Evolutionary conservation across 441 rosid genomes (phyloP).

Genomic region (Dalechampia spathulata): DNA sequence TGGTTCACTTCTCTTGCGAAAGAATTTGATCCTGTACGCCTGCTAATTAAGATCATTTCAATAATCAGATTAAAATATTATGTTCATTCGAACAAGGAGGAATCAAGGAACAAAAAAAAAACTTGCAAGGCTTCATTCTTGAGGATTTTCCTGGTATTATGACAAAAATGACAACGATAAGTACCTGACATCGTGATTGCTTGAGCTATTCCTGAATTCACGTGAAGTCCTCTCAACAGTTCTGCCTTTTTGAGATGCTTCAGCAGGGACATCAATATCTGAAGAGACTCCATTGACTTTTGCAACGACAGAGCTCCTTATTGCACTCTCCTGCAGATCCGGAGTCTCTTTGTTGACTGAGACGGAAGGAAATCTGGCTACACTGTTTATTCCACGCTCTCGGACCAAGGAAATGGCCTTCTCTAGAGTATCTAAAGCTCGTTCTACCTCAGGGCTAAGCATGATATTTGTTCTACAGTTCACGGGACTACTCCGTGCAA

Average conservation of each 20-base stretch:
- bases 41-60: conserved; percentile 19
- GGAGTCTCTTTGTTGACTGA: conserved; percentile 23
- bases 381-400: conserved; percentile 31
- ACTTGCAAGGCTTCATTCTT: neutral
- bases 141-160: neutral
- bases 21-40: conserved; percentile 44
- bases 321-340: conserved; percentile 19
- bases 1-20: conserved; percentile 42
- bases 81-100: neutral
- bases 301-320: conserved; percentile 12
- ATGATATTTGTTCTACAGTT: conserved; percentile 26
- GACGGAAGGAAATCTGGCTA: conserved; percentile 20
- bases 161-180: neutral
- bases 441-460: conserved; percentile 59
- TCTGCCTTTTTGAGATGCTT: conserved; percentile 22
- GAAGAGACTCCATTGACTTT: conserved; percentile 24
- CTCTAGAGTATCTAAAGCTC: conserved; percentile 75
- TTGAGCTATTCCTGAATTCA: conserved; percentile 30
- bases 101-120: neutral
- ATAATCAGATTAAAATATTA: neutral
- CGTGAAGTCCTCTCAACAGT: conserved; percentile 29
- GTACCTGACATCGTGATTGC: conserved; percentile 35
- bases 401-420: conserved; percentile 52
- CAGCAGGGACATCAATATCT: conserved; percentile 23
- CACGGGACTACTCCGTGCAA: conserved; percentile 11